phyloP scores from a whole-genome alignment of 1,284 basidiomycete species.

The Leccinum olivaceoglutinosum region DNA sequence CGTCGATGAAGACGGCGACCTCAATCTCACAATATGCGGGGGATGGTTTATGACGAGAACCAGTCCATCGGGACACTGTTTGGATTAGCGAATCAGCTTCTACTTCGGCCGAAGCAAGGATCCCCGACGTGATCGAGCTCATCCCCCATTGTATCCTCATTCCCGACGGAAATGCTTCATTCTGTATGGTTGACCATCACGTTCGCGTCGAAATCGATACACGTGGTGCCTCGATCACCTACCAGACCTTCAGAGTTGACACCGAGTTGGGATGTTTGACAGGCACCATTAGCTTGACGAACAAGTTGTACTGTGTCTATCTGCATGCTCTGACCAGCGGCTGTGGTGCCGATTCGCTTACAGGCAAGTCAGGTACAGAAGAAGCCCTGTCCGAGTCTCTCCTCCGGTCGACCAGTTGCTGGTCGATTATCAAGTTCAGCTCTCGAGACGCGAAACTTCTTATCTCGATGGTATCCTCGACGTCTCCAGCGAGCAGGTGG shows the following conservation, averaged over 20 bases:
- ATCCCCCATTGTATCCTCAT: background rate
- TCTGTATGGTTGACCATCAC: slow-evolving; percentile 24
- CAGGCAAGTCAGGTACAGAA: slow-evolving; percentile 39
- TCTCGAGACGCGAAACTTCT: slow-evolving; percentile 30
- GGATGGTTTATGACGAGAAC: background rate
- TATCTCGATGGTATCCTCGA: slow-evolving; percentile 35
- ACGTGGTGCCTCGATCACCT: slow-evolving; percentile 14
- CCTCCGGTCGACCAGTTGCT: slow-evolving; percentile 33
- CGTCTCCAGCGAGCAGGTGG: slow-evolving; percentile 28
- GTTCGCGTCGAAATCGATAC: slow-evolving; percentile 23
- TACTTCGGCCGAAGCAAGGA: background rate
- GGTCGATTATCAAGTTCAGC: slow-evolving; percentile 34
- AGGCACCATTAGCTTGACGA: slow-evolving; percentile 29
- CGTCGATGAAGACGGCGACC: slow-evolving; percentile 22
- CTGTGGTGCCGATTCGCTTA: slow-evolving; percentile 41
- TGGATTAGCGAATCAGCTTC: slow-evolving; percentile 1
- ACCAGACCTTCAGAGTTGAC: slow-evolving; percentile 38
- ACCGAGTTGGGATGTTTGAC: slow-evolving; percentile 34
- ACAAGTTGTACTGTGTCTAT: slow-evolving; percentile 36
- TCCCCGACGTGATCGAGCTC: background rate
- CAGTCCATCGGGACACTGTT: background rate
- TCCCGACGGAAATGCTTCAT: slow-evolving; percentile 12
- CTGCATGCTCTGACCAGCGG: slow-evolving; percentile 42
- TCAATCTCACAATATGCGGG: slow-evolving; percentile 23
- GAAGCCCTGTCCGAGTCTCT: slow-evolving; percentile 34